Base-by-base conservation (phyloP, 352 stramenopile genomes). In the Phytophthora pluvialis region DNA sequence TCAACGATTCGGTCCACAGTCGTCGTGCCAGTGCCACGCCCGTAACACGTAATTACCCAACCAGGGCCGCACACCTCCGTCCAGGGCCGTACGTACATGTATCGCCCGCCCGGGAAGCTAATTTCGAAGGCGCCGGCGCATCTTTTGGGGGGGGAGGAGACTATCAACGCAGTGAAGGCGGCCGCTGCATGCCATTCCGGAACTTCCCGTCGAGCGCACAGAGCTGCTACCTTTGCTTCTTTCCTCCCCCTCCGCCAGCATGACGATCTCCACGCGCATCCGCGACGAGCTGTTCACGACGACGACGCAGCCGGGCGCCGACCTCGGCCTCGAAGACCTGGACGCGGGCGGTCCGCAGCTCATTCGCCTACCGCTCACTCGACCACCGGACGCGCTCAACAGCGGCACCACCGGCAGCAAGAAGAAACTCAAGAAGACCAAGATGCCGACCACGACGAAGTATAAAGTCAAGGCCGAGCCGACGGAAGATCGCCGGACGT, bases 211-310 rank as follows among this genome's bases (percentile, higher is more conserved):
- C 51, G 4, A 64, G 32, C 39, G 13, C 47, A 15, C 63, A 62
- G 31, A 60, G 55, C 55, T 54, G 47, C 44, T 67, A 64, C 50
- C 32, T 53, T 11, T 7, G 29, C 21, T 16, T 38, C n/a, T n/a
- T n/a, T n/a, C n/a, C n/a, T n/a, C n/a, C 12, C 6, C 15, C 12
- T 44, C 33, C 12, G 12, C 16, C 16, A 45, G n/a, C 8, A 73
- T 73, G 65, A 73, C 65, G 25, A 73, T 73, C 35, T 65, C 65
- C 52, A 73, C 65, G 13, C 59, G 65, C 31, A 73, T 73, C 52
- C 65, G 65, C 12, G 48, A 47, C 12, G 65, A 73, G 48, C 52
- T 73, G n/a, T 73, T 73, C 65, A 26, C 42, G 10, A 58, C 53
- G 10, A 58, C 53, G n/a, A 46, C 21, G 25, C 28, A 35, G 25